Evolutionary conservation across 2,329 filamentous ascomycete species (phyloP), one percentile per base, ranked within the genome.

Genomic region (Zymoseptoria pseudotritici): DNA sequence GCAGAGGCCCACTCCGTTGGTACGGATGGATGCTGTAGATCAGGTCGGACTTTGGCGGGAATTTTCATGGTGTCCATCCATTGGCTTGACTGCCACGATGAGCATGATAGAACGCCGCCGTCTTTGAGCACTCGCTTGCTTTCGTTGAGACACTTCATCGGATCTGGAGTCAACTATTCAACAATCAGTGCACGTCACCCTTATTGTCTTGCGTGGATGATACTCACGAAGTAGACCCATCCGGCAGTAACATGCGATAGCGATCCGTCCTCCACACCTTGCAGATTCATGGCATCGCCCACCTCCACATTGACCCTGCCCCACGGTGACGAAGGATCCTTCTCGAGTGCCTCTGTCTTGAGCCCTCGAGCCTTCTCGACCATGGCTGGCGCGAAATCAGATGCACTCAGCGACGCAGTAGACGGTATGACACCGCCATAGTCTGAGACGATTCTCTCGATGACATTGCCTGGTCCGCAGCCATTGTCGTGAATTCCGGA

Each of bases 331-430:
- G 60, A 58, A 0, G 61, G 31, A 26, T 61, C 55, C 17, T 59
- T 58, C 8, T 64, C 62, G 19, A 58, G 53, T 59, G 65, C 57
- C 50, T 59, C 56, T 8, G 50, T 50, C 24, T 67, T 63, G 2
- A 56, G 53, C 8, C 57, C 20, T 6, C 63, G 51, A 8, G 69
- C 65, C 51, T 66, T 60, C n/a, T 61, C 58, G 11, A 73, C 57
- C 71, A 73, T 73, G 11, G 62, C 66, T n/a, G 60, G 42, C 26
- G 70, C 67, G 62, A 73, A 73, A 42, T 73, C 71, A 0, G 65
- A 59, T 29, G 65, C 65, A 8, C 65, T 63, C 19, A 73, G 54
- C 11, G 36, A 50, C 54, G 63, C 63, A 10, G n/a, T 26, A 2
- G 50, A 11, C 2, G 69, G 65, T 2, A 73, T 55, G 2, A 50